A percentile compares a stretch with the other conserved stretches of the same genome.
These are phyloP conservation scores for Thielaviopsis punctulata DNA, from an alignment of 2,329 filamentous ascomycete species.

Conservation along the genomic window DNA sequence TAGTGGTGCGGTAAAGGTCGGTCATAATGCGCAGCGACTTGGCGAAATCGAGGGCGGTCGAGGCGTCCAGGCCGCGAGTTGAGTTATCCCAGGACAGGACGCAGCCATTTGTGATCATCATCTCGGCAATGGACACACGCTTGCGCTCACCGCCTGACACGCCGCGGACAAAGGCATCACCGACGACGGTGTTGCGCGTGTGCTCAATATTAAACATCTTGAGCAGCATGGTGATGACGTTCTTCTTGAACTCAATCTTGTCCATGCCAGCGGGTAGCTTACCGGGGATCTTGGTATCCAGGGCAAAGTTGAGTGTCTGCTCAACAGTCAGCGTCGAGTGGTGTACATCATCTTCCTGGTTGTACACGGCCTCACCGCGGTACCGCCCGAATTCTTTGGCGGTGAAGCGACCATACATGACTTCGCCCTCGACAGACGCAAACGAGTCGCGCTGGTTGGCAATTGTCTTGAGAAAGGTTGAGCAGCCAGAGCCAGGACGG, in stretches of 20 bases:
- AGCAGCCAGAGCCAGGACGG: constrained; percentile 55
- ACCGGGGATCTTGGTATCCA: constrained; percentile 70
- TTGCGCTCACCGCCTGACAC: constrained; percentile 66
- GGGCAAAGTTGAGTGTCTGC: constrained; percentile 70
- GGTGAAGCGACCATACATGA: constrained; percentile 59
- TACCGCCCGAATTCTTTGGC: constrained; percentile 56
- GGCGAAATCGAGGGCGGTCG: constrained; percentile 48
- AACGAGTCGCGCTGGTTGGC: constrained; percentile 46
- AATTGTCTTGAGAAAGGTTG: constrained; percentile 51
- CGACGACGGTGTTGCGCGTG: constrained; percentile 69
- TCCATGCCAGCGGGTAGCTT: constrained; percentile 60
- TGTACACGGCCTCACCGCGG: constrained; percentile 71
- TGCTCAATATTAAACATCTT: constrained; percentile 94
- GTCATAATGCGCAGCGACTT: constrained; percentile 64
- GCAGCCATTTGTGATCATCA: constrained; percentile 58
- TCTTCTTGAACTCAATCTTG: constrained; percentile 58
- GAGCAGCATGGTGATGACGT: constrained; percentile 55
- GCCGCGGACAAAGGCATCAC: constrained; percentile 64
- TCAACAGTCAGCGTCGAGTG: constrained; percentile 73
- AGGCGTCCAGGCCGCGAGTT: constrained; percentile 51
- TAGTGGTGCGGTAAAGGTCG: constrained; percentile 67
- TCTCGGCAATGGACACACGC: constrained; percentile 68
- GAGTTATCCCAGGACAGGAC: constrained; percentile 63
- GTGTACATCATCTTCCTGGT: constrained; percentile 73
- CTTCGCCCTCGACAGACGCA: constrained; percentile 45